Evolutionary conservation across 139 green algal genomes (phyloP), one percentile per base, ranked within the genome.

Genomic region (Diplosphaera chodatii): DNA sequence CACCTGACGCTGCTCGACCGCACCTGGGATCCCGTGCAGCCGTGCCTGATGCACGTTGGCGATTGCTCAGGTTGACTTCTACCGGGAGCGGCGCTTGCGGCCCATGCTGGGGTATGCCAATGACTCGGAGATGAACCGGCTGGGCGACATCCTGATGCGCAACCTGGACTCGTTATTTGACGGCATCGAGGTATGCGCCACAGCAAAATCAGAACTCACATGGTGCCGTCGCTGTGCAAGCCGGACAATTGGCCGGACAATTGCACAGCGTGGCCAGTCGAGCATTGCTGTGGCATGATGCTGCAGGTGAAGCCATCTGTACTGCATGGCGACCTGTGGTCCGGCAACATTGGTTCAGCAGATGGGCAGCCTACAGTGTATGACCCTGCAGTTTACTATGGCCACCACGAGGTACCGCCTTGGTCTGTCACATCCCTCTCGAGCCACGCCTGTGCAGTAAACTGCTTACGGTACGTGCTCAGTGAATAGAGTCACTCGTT

Each of bases 281-380:
- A n/a, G n/a, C n/a, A n/a, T n/a, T 71, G 66, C 66, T 37, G 40
- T 18, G 37, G 10, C 37, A 20, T 48, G 37, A 48, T 48, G 37
- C 8, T 75, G 32, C 59, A 85, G 78, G 82, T 97, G 40, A 82
- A 78, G 64, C 91, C 92, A 22, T 85, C 77, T 31, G 85, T 97
- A 15, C 82, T 99, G 55, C 95, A 99, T 72, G 95, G 87, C 4
- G 95, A 99, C 79, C 80, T 99, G 18, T 99, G 95, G 95, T 93
- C 83, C 70, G 95, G 95, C 64, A 98, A 99, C 80, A 94, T 98
- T 34, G 86, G 81, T 1, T 79, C 76, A 0, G 84, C 88, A 1
- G 84, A 91, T 8, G 89, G 89, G 0, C 32, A 82, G 56, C 88
- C 92, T 0, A 41, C 79, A 55, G 89, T 98, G 27, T 96, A 96